Conservation (phyloP, 441 rosid species). For the Pelargonium fulgidum region DNA sequence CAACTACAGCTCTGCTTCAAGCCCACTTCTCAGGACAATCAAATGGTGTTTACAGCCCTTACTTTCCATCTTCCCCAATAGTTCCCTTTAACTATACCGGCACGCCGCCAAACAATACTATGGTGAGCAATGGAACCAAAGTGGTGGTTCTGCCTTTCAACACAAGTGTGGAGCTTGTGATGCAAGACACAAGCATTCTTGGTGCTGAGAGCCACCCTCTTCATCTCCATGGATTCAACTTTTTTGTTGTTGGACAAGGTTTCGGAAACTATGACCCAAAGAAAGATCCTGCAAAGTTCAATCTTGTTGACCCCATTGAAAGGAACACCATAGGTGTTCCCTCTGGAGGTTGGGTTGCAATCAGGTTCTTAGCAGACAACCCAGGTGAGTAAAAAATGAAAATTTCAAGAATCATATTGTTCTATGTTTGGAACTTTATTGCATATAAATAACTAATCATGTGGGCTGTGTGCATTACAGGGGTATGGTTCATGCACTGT, state of each 20-base stretch:
- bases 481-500: conserved; percentile 16
- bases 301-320: conserved; percentile 53
- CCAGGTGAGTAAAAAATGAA: conserved; percentile 34
- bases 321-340: conserved; percentile 60
- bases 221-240: conserved; percentile 34
- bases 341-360: conserved; percentile 63
- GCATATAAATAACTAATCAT: no score
- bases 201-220: conserved; percentile 40
- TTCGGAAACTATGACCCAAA: conserved; percentile 48
- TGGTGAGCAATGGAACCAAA: conserved; percentile 35
- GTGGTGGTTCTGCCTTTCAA: conserved; percentile 43
- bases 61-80: conserved; percentile 56
- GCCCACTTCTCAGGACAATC: conserved; percentile 43
- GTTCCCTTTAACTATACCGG: conserved; percentile 47
- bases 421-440: no score
- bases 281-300: conserved; percentile 42
- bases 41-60: conserved; percentile 38
- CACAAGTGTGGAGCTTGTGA: conserved; percentile 48
- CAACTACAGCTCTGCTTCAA: conserved; percentile 45
- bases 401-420: no score
- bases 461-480: background rate
- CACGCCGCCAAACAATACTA: conserved; percentile 40
- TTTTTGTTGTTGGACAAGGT: conserved; percentile 53
- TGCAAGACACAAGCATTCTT: conserved; percentile 52
- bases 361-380: conserved; percentile 53